phyloP scores from a whole-genome alignment of 345 rosid species.

The Leavenworthia alabamica region DNA sequence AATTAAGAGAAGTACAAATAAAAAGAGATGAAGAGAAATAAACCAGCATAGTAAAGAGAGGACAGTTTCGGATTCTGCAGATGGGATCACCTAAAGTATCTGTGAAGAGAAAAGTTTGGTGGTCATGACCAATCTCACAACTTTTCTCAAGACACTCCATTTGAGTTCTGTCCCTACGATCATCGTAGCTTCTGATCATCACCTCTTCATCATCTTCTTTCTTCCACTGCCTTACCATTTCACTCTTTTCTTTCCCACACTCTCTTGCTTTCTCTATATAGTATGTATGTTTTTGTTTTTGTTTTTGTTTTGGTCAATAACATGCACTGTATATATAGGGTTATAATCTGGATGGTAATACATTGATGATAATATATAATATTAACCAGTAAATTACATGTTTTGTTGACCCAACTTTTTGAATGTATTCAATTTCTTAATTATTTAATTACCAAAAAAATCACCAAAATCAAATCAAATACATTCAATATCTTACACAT shows the following conservation, averaged over 20 bases:
- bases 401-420: not conserved
- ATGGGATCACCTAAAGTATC: constrained; percentile 86
- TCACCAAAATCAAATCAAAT: not conserved
- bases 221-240: constrained; percentile 25
- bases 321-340: not conserved
- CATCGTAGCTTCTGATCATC: constrained; percentile 52
- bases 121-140: constrained; percentile 65
- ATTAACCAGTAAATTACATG: not conserved
- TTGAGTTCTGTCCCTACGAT: constrained; percentile 41
- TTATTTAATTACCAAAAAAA: not conserved
- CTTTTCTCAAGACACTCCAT: constrained; percentile 53
- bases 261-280: not conserved
- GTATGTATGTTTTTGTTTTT: not conserved
- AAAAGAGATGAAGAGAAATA: not conserved
- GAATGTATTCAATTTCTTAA: not conserved
- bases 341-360: not conserved
- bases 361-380: no score
- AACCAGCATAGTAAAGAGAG: constrained; percentile 68
- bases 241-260: not conserved
- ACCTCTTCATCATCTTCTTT: constrained; percentile 24
- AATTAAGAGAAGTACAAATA: not conserved
- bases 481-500: not conserved
- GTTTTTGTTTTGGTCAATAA: not conserved
- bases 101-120: constrained; percentile 50
- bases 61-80: constrained; percentile 70